These are phyloP conservation scores for Geosmithia flava DNA, from an alignment of 2,329 filamentous ascomycete genomes.

Conservation along the genomic window DNA sequence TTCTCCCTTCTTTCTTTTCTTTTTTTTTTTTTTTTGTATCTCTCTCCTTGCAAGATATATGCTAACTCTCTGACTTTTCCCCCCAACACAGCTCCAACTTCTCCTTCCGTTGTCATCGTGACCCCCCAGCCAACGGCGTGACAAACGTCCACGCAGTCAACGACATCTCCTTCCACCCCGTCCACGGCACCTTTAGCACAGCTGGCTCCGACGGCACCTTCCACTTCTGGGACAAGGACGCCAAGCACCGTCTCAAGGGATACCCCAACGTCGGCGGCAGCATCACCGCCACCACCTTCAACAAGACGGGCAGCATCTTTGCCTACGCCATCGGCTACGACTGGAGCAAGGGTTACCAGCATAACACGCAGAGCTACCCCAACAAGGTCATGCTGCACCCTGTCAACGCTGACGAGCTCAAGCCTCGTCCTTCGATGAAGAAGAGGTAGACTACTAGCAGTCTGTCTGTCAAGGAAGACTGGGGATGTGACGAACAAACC, in stretches of 20 bases:
- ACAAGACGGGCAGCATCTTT: slow-evolving; percentile 70
- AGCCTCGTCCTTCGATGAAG: slow-evolving; percentile 46
- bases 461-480: no score
- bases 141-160: slow-evolving; percentile 93
- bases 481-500: no score
- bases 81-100: slow-evolving; percentile 63
- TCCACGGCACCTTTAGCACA: slow-evolving; percentile 96
- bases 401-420: slow-evolving; percentile 50
- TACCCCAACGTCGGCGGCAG: slow-evolving; percentile 75
- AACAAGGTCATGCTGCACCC: slow-evolving; percentile 82
- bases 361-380: slow-evolving; percentile 62
- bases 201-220: slow-evolving; percentile 93
- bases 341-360: slow-evolving; percentile 92
- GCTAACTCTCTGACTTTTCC: not conserved
- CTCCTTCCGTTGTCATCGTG: slow-evolving; percentile 97
- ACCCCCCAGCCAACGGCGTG: slow-evolving; percentile 60
- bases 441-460: slow-evolving; percentile 48
- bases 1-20: not conserved
- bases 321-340: slow-evolving; percentile 91
- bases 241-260: slow-evolving; percentile 80
- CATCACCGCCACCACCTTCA: slow-evolving; percentile 89
- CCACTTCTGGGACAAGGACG: slow-evolving; percentile 92
- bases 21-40: not conserved
- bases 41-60: not conserved
- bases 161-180: slow-evolving; percentile 92